Evolutionary conservation across 148 eudicot genomes (phyloP).

Genomic region (Euryodendron excelsum): DNA sequence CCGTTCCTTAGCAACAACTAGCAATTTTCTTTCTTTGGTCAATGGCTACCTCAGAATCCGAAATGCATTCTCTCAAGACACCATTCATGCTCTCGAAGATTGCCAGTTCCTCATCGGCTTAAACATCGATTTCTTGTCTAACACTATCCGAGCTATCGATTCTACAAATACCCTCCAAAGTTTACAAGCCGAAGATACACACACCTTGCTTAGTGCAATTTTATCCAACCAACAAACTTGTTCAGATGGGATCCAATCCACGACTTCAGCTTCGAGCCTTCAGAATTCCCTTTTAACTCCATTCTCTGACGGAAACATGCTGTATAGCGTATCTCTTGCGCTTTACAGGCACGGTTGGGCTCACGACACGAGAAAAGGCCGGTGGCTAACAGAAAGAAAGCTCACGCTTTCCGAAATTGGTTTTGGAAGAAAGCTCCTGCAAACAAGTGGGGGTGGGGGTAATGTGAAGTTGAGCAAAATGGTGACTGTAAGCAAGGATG

Average conservation of each 20-base stretch:
- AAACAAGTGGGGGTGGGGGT: background rate
- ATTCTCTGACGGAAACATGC: conserved; percentile 15
- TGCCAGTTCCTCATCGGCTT: too few relatives aligned
- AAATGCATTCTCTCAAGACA: background rate
- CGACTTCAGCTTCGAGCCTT: background rate
- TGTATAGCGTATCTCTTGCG: conserved; percentile 25
- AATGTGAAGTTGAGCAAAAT: conserved; percentile 22
- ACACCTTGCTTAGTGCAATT: conserved; percentile 15
- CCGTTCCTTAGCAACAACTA: background rate
- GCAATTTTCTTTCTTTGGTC: background rate
- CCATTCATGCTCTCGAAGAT: background rate
- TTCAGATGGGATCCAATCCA: background rate
- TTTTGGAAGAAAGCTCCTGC: too few relatives aligned
- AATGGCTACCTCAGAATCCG: background rate
- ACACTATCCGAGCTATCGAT: conserved; percentile 5
- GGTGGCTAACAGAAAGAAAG: background rate
- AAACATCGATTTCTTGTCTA: background rate
- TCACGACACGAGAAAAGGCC: background rate
- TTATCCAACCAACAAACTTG: background rate
- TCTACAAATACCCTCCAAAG: background rate
- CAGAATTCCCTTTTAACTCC: background rate
- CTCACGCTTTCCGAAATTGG: background rate
- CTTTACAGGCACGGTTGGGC: conserved; percentile 16
- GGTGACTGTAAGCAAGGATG: conserved; percentile 40
- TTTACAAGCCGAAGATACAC: conserved; percentile 10